These are phyloP conservation scores for Desmodesmus armatus DNA, from an alignment of 139 green algal species.

Conservation along the genomic window DNA sequence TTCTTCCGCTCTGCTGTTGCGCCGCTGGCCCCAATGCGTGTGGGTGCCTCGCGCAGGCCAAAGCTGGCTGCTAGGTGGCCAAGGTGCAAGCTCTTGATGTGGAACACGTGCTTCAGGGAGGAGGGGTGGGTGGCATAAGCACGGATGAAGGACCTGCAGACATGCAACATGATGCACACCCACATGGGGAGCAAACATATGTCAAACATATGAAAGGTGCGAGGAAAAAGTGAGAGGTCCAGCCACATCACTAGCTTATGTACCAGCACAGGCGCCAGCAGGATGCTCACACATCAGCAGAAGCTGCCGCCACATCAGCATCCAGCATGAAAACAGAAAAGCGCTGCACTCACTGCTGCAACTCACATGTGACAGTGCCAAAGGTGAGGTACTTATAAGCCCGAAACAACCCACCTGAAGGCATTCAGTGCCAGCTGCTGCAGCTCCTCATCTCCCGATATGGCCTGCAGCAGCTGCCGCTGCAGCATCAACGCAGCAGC, in stretches of 20 bases:
- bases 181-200: background rate
- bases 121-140: constrained; percentile 86
- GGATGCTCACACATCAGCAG: too few relatives aligned
- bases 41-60: constrained; percentile 77
- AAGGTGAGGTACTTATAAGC: too few relatives aligned
- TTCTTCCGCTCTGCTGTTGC: constrained; percentile 63
- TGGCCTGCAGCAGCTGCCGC: constrained; percentile 57
- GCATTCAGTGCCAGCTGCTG: constrained; percentile 72
- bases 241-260: too few relatives aligned
- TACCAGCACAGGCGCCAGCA: too few relatives aligned
- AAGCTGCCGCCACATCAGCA: too few relatives aligned
- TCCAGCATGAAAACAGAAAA: too few relatives aligned
- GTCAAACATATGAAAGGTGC: background rate
- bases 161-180: background rate
- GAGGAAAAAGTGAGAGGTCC: too few relatives aligned
- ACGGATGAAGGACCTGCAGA: constrained; percentile 75
- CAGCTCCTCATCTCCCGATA: constrained; percentile 58
- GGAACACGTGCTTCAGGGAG: constrained; percentile 85
- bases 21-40: constrained; percentile 57
- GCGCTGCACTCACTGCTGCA: too few relatives aligned
- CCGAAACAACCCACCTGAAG: constrained; percentile 79
- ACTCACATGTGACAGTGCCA: too few relatives aligned
- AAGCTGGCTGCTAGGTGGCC: constrained; percentile 94
- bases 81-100: constrained; percentile 91
- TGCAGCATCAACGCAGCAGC: constrained; percentile 44